Evolutionary conservation across 352 stramenopile genomes (phyloP).

Genomic region (Albugo laibachii): DNA sequence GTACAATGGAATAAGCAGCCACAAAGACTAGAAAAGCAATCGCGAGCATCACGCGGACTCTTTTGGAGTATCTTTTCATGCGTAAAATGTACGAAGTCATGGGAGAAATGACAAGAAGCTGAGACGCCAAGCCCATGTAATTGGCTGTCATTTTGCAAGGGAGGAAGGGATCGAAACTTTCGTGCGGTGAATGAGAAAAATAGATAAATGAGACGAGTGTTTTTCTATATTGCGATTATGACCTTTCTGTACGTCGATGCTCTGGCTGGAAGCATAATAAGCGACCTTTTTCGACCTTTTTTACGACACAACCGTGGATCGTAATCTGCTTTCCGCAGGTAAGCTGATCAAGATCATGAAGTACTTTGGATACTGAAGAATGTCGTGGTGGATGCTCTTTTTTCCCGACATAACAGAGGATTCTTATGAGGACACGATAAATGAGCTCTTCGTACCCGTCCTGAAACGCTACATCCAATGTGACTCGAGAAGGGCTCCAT

Average conservation of each 20-base stretch:
- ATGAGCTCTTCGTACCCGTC: conserved; percentile 56
- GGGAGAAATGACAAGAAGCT: conserved; percentile 68
- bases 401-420: conserved; percentile 26
- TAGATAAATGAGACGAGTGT: no score
- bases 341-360: conserved; percentile 21
- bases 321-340: conserved; percentile 49
- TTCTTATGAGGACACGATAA: conserved; percentile 30
- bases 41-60: conserved; percentile 85
- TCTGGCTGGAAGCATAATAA: no score
- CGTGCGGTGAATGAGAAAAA: no score
- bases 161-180: no score
- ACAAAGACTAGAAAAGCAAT: conserved; percentile 86
- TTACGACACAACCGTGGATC: no score
- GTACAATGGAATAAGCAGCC: conserved; percentile 83
- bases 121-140: conserved; percentile 41
- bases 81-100: conserved; percentile 91
- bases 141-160: conserved; percentile 13
- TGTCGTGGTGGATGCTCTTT: conserved; percentile 40
- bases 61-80: conserved; percentile 84
- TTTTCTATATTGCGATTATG: no score
- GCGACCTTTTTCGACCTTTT: no score
- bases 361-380: conserved; percentile 22
- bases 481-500: conserved; percentile 8
- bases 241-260: no score
- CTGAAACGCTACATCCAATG: conserved; percentile 21